phyloP scores from a whole-genome alignment of 2,329 filamentous ascomycete species.

The Hypoxylon sp. region DNA sequence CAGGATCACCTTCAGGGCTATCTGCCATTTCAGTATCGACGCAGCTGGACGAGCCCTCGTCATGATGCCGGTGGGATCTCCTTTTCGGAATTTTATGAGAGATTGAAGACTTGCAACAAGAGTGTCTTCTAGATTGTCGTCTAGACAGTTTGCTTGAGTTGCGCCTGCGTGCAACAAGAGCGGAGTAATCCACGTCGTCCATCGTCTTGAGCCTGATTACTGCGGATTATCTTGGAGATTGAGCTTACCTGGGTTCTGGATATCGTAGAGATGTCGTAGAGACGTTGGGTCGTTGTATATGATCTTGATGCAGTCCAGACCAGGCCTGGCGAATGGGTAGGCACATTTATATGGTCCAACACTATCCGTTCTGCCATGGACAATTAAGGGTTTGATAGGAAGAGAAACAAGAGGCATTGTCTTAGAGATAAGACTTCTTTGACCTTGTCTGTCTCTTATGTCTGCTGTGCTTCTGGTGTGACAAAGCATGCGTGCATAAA shows the following conservation, averaged over 20 bases:
- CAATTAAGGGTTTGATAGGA: background rate
- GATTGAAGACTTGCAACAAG: background rate
- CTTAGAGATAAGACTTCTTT: background rate
- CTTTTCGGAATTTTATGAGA: background rate
- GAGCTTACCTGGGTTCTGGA: background rate
- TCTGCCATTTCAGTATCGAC: conserved; percentile 3
- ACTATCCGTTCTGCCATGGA: background rate
- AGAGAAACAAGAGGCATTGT: background rate
- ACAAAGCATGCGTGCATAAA: too few relatives aligned
- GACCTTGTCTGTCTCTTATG: too few relatives aligned
- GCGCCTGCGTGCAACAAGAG: background rate
- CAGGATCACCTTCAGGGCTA: background rate
- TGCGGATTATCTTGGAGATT: background rate
- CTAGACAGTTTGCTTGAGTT: background rate
- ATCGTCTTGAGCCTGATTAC: background rate
- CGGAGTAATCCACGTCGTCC: background rate
- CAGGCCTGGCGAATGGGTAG: background rate
- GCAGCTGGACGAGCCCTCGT: background rate
- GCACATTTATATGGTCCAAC: background rate
- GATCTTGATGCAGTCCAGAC: too few relatives aligned
- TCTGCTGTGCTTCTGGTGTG: too few relatives aligned
- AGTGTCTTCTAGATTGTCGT: background rate
- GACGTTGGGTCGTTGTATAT: too few relatives aligned
- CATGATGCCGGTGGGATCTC: background rate
- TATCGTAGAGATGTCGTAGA: background rate